Base-by-base conservation (phyloP, 2,329 filamentous ascomycete species). In the Colletotrichum ledebouriae region DNA sequence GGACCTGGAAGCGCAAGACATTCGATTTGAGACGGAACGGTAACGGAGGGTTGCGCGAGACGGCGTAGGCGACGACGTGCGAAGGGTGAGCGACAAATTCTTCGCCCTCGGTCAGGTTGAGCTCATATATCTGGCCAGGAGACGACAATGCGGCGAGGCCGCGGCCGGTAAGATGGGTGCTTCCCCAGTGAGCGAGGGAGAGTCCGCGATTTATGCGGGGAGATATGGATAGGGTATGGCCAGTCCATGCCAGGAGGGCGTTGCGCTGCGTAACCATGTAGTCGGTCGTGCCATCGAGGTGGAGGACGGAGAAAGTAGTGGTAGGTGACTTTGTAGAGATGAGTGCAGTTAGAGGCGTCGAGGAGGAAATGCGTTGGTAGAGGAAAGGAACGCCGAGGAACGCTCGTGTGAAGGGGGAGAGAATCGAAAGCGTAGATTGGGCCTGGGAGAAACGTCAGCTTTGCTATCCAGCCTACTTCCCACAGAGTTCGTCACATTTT, bases 241-340 rank as follows among this genome's bases (percentile, higher is more conserved):
- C 96, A 0, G 95, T 97, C 96, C 96, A 99, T 62, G 96, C 96
- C n/a, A 98, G 85, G 60, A 99, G 85, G 1, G 94, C 94, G 72
- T 93, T 91, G 70, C 93, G 88, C 78, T 98, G 94, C 6, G 93
- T 88, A 9, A 99, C 84, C 84, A 97, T 93, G 95, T 96, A 99
- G 81, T 99, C 96, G 66, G 94, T 90, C 4, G 94, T 94, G 66
- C 96, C 96, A 82, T 99, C 94, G 58, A 99, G 88, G 77, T 95
- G 92, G 29, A 99, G 86, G 7, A 97, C 89, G 12, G 92, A 90
- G 73, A 99, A 94, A 6, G 94, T 94, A 1, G 94, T 96, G 59
- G 91, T 90, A 4, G 93, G 89, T 5, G 94, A 94, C 78, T 94
- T 96, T 25, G 95, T 94, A 34, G 93, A 92, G 73, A 99, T 92